Evolutionary conservation across 2,329 filamentous ascomycete genomes (phyloP).

Genomic region (Aspergillus phoenicis): DNA sequence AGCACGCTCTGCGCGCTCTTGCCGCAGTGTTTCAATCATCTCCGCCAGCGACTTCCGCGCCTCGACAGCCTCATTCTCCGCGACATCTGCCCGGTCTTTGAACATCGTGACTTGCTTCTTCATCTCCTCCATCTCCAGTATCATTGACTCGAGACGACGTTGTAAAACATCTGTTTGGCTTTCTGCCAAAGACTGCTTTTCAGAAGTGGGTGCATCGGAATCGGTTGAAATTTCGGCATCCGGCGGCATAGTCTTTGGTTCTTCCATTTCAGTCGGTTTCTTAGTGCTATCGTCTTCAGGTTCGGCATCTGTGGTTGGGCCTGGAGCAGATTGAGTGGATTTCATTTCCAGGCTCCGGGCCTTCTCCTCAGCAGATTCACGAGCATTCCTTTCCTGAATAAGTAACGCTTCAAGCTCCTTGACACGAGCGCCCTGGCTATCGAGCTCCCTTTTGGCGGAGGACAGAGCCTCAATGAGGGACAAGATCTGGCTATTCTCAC

Average conservation of each 20-base stretch:
- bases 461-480: slow-evolving; percentile 83
- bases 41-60: slow-evolving; percentile 77
- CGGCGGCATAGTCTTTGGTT: slow-evolving; percentile 13
- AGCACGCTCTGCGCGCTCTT: slow-evolving; percentile 61
- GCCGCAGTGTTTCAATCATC: slow-evolving; percentile 81
- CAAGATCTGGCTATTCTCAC: slow-evolving; percentile 73
- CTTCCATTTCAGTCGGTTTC: slow-evolving; percentile 7
- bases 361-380: slow-evolving; percentile 81
- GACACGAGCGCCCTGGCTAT: slow-evolving; percentile 76
- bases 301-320: slow-evolving; percentile 1
- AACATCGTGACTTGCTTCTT: slow-evolving; percentile 78
- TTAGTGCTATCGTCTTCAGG: slow-evolving; percentile 4
- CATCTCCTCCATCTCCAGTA: slow-evolving; percentile 78
- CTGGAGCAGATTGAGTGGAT: slow-evolving; percentile 43
- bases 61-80: slow-evolving; percentile 74
- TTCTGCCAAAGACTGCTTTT: slow-evolving; percentile 34
- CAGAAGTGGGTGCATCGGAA: slow-evolving; percentile 30
- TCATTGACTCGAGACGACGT: slow-evolving; percentile 72
- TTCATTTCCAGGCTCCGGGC: slow-evolving; percentile 71
- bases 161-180: slow-evolving; percentile 58
- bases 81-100: slow-evolving; percentile 74
- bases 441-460: slow-evolving; percentile 81
- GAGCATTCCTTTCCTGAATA: slow-evolving; percentile 75
- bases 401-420: slow-evolving; percentile 79
- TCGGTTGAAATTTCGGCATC: slow-evolving; percentile 15